phyloP scores from a whole-genome alignment of 2,329 filamentous ascomycete genomes.

The Penicillium brevicompactum region DNA sequence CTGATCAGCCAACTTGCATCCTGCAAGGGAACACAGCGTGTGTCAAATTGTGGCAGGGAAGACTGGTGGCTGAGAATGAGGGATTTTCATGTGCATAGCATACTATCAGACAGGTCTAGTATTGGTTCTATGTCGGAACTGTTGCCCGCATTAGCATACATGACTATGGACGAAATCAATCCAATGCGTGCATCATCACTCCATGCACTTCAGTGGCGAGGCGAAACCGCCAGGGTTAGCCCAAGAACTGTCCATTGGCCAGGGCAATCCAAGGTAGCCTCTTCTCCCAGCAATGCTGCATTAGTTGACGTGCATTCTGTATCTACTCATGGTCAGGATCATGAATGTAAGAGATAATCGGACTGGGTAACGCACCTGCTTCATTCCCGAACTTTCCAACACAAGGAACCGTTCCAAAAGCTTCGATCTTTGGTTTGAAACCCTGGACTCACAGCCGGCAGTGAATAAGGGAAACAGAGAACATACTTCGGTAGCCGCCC shows the following conservation, averaged over 20 bases:
- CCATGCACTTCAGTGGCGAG: too few relatives aligned
- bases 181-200: too few relatives aligned
- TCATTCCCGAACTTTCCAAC: slow-evolving; percentile 74
- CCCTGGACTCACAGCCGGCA: slow-evolving; percentile 72
- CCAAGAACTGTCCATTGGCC: slow-evolving; percentile 43
- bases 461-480: slow-evolving; percentile 81
- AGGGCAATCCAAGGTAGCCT: slow-evolving; percentile 42
- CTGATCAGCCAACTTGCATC: too few relatives aligned
- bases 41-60: too few relatives aligned
- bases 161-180: too few relatives aligned
- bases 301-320: slow-evolving; percentile 42
- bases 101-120: too few relatives aligned
- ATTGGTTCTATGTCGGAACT: too few relatives aligned
- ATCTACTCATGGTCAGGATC: slow-evolving; percentile 29
- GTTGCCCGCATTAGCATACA: too few relatives aligned
- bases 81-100: too few relatives aligned
- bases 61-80: too few relatives aligned
- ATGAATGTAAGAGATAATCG: neutral
- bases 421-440: slow-evolving; percentile 57
- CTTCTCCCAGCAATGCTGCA: slow-evolving; percentile 44
- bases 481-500: slow-evolving; percentile 73
- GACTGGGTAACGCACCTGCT: slow-evolving; percentile 58
- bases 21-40: too few relatives aligned
- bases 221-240: slow-evolving; percentile 20
- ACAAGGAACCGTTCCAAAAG: slow-evolving; percentile 67